Evolutionary conservation across 495 filamentous ascomycete genomes (phyloP).

Genomic region (Penicillium tannophilum): DNA sequence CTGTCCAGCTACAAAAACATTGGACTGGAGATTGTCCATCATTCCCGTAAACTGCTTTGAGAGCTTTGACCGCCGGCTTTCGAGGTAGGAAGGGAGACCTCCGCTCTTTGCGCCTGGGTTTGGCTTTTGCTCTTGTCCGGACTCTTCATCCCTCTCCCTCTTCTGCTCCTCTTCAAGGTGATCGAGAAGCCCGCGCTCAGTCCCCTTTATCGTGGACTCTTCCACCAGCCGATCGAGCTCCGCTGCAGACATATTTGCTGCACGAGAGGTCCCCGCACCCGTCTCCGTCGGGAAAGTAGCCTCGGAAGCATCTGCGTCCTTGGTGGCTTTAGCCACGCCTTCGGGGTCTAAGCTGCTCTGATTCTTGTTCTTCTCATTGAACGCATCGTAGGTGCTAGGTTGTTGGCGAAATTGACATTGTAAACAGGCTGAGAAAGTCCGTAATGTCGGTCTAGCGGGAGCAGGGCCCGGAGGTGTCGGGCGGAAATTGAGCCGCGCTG

Average conservation of each 20-base stretch:
- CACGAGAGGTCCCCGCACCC: slow-evolving; percentile 27
- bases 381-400: slow-evolving; percentile 18
- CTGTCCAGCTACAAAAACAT: slow-evolving; percentile 80
- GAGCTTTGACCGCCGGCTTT: slow-evolving; percentile 68
- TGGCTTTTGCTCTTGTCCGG: slow-evolving; percentile 3
- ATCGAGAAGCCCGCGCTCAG: slow-evolving; percentile 11
- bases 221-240: slow-evolving; percentile 14
- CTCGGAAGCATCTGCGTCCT: slow-evolving; percentile 23
- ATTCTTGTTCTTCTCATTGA: slow-evolving; percentile 28
- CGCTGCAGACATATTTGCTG: slow-evolving; percentile 14
- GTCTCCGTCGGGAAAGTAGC: slow-evolving; percentile 19
- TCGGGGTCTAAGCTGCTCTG: slow-evolving; percentile 19
- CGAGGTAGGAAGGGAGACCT: slow-evolving; percentile 74
- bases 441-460: slow-evolving; percentile 22
- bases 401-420: slow-evolving; percentile 44
- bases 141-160: slow-evolving; percentile 12
- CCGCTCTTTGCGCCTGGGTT: slow-evolving; percentile 19
- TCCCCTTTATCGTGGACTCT: slow-evolving; percentile 8
- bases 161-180: slow-evolving; percentile 8
- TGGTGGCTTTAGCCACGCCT: slow-evolving; percentile 19
- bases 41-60: slow-evolving; percentile 73
- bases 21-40: slow-evolving; percentile 88
- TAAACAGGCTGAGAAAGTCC: slow-evolving; percentile 41
- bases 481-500: slow-evolving; percentile 21
- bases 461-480: slow-evolving; percentile 30